Conservation (phyloP, 2,329 filamentous ascomycete species). For the Exserohilum turcica region DNA sequence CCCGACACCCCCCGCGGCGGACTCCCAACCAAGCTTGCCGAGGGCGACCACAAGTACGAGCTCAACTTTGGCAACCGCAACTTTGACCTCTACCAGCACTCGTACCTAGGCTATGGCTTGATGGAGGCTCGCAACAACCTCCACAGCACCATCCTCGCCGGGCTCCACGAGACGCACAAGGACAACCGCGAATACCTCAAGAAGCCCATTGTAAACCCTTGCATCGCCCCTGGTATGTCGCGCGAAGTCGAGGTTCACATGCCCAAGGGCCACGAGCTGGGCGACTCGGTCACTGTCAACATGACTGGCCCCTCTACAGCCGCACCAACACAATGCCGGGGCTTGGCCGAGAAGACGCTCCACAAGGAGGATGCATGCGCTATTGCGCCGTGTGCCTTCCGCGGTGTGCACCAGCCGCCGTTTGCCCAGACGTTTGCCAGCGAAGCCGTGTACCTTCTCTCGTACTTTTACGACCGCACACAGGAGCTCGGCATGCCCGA, state of each 20-base stretch:
- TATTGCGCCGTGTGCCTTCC: slow-evolving; percentile 95
- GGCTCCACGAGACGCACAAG: slow-evolving; percentile 68
- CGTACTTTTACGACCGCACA: slow-evolving; percentile 96
- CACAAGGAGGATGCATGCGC: slow-evolving; percentile 83
- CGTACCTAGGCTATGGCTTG: slow-evolving; percentile 92
- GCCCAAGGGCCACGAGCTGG: slow-evolving; percentile 67
- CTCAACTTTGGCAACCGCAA: slow-evolving; percentile 87
- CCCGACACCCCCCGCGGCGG: slow-evolving; percentile 72
- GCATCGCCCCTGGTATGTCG: slow-evolving; percentile 79
- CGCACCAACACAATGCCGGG: slow-evolving; percentile 84
- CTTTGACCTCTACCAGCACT: slow-evolving; percentile 96
- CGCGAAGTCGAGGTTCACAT: slow-evolving; percentile 76
- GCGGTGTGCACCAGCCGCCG: slow-evolving; percentile 92
- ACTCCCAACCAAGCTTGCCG: slow-evolving; percentile 81
- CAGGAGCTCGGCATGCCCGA: slow-evolving; percentile 97
- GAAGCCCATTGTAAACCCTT: slow-evolving; percentile 78
- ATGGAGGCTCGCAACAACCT: slow-evolving; percentile 93
- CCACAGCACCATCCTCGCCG: slow-evolving; percentile 74
- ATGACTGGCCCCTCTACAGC: slow-evolving; percentile 83
- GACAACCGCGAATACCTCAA: slow-evolving; percentile 67
- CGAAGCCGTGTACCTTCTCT: slow-evolving; percentile 95
- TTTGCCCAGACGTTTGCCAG: slow-evolving; percentile 88
- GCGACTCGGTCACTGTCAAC: slow-evolving; percentile 70
- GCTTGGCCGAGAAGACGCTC: slow-evolving; percentile 86
- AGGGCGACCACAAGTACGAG: slow-evolving; percentile 95